These are phyloP conservation scores for Xylaria cubensis DNA, from an alignment of 495 filamentous ascomycete species.

Conservation along the genomic window DNA sequence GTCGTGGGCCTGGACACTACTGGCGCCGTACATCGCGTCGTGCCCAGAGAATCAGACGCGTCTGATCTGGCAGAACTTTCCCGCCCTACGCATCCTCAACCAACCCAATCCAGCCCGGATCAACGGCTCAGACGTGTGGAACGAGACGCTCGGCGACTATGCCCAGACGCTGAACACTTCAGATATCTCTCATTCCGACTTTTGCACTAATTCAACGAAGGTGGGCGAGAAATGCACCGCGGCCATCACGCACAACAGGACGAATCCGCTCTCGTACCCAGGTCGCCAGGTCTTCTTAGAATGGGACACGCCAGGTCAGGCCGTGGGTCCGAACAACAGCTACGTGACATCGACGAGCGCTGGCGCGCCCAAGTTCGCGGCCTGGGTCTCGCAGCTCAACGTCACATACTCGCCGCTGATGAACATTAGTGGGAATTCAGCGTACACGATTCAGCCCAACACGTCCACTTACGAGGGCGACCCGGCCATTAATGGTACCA, in stretches of 20 bases:
- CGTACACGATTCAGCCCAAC: conserved; percentile 74
- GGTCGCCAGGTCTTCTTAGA: conserved; percentile 72
- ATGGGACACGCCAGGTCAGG: conserved; percentile 75
- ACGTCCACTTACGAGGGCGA: conserved; percentile 67
- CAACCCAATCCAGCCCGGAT: conserved; percentile 73
- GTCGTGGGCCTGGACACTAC: conserved; percentile 84
- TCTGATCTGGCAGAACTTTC: conserved; percentile 90
- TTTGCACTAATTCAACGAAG: conserved; percentile 59
- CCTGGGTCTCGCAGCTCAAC: conserved; percentile 85
- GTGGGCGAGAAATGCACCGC: conserved; percentile 65
- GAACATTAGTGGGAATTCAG: conserved; percentile 59
- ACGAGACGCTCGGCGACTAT: conserved; percentile 61
- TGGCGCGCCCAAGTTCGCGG: conserved; percentile 67
- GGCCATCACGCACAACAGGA: conserved; percentile 70
- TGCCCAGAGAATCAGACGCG: conserved; percentile 79
- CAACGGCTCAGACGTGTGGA: conserved; percentile 60
- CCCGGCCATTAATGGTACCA: conserved; percentile 77
- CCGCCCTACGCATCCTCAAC: conserved; percentile 74
- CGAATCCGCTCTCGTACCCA: conserved; percentile 73
- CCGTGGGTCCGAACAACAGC: conserved; percentile 80
- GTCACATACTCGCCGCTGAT: conserved; percentile 77
- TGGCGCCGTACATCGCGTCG: conserved; percentile 82
- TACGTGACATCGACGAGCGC: conserved; percentile 72
- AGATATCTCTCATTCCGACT: conserved; percentile 46
- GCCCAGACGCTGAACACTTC: conserved; percentile 48